Conservation (phyloP, 208 protist species). For the Chromosphaera perkinsii region DNA sequence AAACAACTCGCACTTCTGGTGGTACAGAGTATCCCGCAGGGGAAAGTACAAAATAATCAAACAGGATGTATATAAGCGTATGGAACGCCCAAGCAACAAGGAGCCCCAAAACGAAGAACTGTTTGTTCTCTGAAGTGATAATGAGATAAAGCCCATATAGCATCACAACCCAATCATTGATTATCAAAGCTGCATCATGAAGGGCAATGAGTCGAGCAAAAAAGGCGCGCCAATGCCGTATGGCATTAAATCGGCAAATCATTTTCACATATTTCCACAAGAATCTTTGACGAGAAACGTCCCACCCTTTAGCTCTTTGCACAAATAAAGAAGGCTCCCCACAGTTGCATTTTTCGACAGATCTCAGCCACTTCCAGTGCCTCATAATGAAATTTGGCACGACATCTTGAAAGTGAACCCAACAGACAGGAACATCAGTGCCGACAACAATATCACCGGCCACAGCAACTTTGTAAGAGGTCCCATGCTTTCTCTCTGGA, state of each 20-base stretch:
- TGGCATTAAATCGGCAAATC: slow-evolving; percentile 1
- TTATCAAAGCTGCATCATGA: neutral
- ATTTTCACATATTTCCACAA: slow-evolving; percentile 19
- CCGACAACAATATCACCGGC: slow-evolving; percentile 2
- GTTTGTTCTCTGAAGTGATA: neutral
- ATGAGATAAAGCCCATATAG: neutral
- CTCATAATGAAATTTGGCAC: no score
- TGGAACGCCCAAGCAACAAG: slow-evolving; percentile 16
- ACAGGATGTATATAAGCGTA: neutral
- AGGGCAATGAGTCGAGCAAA: neutral
- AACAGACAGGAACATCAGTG: slow-evolving; percentile 23
- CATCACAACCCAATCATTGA: neutral
- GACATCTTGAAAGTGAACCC: slow-evolving; percentile 14
- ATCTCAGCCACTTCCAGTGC: no score
- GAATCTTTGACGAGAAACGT: slow-evolving; percentile 20
- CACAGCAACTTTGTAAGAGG: slow-evolving; percentile 11
- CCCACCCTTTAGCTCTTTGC: slow-evolving; percentile 24
- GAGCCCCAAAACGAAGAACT: neutral
- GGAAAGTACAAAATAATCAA: slow-evolving; percentile 3
- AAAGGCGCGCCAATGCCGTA: neutral
- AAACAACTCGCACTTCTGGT: slow-evolving; percentile 2
- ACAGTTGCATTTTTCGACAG: neutral
- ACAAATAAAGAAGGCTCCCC: slow-evolving; percentile 12
- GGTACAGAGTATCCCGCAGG: neutral
- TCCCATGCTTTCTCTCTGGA: neutral